A percentile compares a stretch with the other conserved stretches of the same genome.
These are phyloP conservation scores for Senna siamea DNA, from an alignment of 306 rosid genomes.

Conservation along the genomic window DNA sequence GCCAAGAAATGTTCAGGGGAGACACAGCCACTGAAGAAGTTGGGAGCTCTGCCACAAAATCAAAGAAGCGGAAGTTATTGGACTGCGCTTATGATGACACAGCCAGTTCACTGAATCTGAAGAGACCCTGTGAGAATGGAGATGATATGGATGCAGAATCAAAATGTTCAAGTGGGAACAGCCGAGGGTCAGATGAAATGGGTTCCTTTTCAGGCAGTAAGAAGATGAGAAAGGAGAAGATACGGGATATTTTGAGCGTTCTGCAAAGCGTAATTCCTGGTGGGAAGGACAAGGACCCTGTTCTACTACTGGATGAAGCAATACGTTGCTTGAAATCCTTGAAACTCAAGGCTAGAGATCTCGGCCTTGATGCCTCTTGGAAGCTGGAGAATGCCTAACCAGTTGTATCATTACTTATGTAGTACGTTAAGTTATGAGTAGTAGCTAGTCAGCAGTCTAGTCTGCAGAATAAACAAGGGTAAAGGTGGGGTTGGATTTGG, in stretches of 20 bases:
- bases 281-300: slow-evolving; percentile 68
- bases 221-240: slow-evolving; percentile 71
- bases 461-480: slow-evolving; percentile 48
- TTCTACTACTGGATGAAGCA: slow-evolving; percentile 81
- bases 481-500: slow-evolving; percentile 14
- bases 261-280: slow-evolving; percentile 81
- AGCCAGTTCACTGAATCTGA: slow-evolving; percentile 59
- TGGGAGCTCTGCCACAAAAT: slow-evolving; percentile 62
- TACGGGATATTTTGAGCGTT: slow-evolving; percentile 65
- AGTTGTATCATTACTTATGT: slow-evolving; percentile 11
- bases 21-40: slow-evolving; percentile 50
- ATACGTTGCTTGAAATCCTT: slow-evolving; percentile 70
- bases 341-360: slow-evolving; percentile 62
- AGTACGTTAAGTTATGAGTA: slow-evolving; percentile 22
- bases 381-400: slow-evolving; percentile 27
- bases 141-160: slow-evolving; percentile 66
- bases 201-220: slow-evolving; percentile 50
- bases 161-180: slow-evolving; percentile 55
- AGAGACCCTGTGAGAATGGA: slow-evolving; percentile 39
- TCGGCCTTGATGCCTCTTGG: slow-evolving; percentile 57
- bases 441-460: too few species aligned
- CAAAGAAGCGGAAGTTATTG: slow-evolving; percentile 65
- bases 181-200: slow-evolving; percentile 46
- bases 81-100: slow-evolving; percentile 48
- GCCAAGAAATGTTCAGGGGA: slow-evolving; percentile 36